Conservation (phyloP, 2,329 filamentous ascomycete species). For the Cytospora leucostoma region DNA sequence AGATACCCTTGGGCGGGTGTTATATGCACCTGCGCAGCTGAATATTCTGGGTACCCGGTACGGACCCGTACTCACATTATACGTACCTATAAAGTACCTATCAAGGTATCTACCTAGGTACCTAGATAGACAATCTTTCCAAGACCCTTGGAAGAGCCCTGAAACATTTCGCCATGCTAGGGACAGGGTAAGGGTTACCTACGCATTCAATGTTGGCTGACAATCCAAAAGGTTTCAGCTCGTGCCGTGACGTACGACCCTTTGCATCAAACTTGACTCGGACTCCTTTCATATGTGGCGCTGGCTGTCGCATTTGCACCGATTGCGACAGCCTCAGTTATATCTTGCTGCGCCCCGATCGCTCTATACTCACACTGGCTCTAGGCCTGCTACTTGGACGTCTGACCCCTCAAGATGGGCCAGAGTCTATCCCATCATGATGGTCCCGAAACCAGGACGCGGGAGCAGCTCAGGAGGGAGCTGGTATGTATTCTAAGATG, state of each 20-base stretch:
- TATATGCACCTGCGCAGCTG: too few relatives aligned
- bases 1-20: too few relatives aligned
- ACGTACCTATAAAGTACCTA: too few relatives aligned
- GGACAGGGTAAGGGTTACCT: background rate
- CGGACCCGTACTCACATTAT: too few relatives aligned
- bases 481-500: constrained; percentile 44
- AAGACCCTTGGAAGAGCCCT: too few relatives aligned
- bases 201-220: background rate
- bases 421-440: constrained; percentile 20
- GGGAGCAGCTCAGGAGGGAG: constrained; percentile 53
- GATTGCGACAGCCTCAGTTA: background rate
- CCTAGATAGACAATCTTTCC: too few relatives aligned
- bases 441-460: constrained; percentile 41
- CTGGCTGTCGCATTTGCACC: background rate
- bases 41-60: too few relatives aligned
- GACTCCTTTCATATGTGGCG: background rate
- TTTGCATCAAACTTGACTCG: background rate
- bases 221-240: background rate
- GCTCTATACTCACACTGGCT: background rate
- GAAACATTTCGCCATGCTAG: background rate
- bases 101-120: too few relatives aligned
- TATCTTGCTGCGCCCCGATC: background rate
- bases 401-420: constrained; percentile 21
- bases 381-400: background rate
- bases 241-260: background rate